phyloP scores from a whole-genome alignment of 2,329 filamentous ascomycete species.

The Chaetomium sp. region DNA sequence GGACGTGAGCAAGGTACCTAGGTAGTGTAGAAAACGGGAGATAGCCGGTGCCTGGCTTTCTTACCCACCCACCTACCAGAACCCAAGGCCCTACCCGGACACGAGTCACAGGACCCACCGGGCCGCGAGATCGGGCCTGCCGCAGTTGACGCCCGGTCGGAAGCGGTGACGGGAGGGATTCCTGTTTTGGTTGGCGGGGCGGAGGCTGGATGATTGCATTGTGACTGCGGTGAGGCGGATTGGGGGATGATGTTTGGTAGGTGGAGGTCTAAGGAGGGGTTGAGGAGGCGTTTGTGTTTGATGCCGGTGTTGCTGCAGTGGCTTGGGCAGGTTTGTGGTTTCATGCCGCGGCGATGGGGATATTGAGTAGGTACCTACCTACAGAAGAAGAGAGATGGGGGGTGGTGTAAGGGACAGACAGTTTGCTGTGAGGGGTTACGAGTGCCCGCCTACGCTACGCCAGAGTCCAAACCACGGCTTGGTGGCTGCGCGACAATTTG shows the following conservation, averaged over 20 bases:
- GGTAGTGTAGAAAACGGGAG: too few species aligned
- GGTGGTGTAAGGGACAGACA: too few species aligned
- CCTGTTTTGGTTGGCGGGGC: background rate
- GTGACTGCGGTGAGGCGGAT: background rate
- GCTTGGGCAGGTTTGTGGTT: too few species aligned
- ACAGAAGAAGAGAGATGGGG: too few species aligned
- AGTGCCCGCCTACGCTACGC: background rate
- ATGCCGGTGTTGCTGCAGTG: too few species aligned
- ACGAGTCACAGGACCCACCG: background rate
- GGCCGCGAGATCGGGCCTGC: constrained; percentile 1
- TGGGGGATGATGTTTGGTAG: too few species aligned
- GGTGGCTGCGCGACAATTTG: background rate
- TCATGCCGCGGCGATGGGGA: too few species aligned
- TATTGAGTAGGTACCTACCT: too few species aligned
- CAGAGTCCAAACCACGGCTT: background rate
- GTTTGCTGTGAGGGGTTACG: background rate
- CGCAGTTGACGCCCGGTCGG: constrained; percentile 5
- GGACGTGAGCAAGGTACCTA: too few species aligned
- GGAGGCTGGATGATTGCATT: background rate
- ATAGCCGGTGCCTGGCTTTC: too few species aligned
- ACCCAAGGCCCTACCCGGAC: background rate
- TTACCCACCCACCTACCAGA: background rate
- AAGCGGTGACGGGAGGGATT: background rate
- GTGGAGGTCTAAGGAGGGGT: background rate
- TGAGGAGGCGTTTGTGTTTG: background rate